Base-by-base conservation (phyloP, 768 basidiomycete genomes). In the Tylopilus plumbeoviolaceoides region DNA sequence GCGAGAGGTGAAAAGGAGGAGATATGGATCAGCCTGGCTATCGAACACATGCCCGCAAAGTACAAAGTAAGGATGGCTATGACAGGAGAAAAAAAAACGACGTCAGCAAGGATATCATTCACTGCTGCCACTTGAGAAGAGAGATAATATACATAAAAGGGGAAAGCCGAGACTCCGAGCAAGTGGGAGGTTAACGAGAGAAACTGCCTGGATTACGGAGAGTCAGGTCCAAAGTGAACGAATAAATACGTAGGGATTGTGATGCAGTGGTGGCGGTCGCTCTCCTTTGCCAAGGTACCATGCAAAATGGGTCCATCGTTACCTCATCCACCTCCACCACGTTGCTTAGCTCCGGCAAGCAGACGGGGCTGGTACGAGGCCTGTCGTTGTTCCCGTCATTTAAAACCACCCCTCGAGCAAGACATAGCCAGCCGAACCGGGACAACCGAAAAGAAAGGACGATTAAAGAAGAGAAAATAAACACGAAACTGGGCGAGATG, bases 191-290 rank as follows among this genome's bases (percentile, higher is more conserved):
- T 50, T 35, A 65, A 61, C 45, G 54, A 55, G 52, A 45, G 67
- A 38, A 49, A 50, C 46, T 48, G 55, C 30, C 35, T 51, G 50
- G 59, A 49, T 62, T 51, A 53, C 43, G 52, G 53, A 53, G 60
- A 47, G 50, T 48, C 52, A 51, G 51, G 66, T 67, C 68, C 61
- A 47, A 55, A 59, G 59, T 47, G 63, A 68, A 59, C 55, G 50
- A 63, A 66, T 68, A 68, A 66, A 70, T 70, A 68, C 47, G 66
- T 67, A 63, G 56, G 59, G 57, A 55, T 61, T 51, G 59, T 66
- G 50, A 36, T 56, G 38, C 9, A 6, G 38, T 9, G 38, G 56
- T 55, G 51, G 53, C 36, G 51, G 54, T 65, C 44, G 53, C 52
- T 56, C 48, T 67, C 65, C 54, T 18, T 57, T 55, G 56, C 50